Evolutionary conservation across 257 asterid species (phyloP).

Genomic region (Cynanchum wilfordii): DNA sequence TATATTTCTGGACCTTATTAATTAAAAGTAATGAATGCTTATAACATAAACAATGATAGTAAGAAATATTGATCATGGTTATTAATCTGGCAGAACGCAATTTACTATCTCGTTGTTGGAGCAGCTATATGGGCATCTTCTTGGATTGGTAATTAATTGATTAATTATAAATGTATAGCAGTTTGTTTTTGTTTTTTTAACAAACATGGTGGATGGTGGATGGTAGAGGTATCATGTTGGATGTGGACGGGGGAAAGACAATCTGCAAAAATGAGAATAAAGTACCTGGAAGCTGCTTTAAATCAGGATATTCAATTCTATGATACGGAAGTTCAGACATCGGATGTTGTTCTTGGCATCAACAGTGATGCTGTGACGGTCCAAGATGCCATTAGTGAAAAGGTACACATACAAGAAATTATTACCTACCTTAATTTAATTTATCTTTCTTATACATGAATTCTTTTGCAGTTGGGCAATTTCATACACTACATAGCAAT

Average conservation of each 20-base stretch:
- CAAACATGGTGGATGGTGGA: neutral
- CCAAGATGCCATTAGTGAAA: constrained; percentile 94
- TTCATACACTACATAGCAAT: constrained; percentile 95
- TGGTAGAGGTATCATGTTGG: constrained; percentile 93
- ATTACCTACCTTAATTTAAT: neutral
- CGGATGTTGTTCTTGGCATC: constrained; percentile 84
- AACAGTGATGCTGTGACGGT: constrained; percentile 86
- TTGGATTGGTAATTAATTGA: constrained; percentile 75
- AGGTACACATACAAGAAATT: constrained; percentile 33
- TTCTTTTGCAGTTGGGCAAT: constrained; percentile 68
- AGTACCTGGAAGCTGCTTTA: constrained; percentile 71
- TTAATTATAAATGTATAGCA: no score
- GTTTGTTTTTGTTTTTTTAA: no score
- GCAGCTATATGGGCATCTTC: constrained; percentile 99
- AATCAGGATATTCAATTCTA: constrained; percentile 81
- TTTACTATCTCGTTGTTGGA: constrained; percentile 94
- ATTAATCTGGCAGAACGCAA: constrained; percentile 58
- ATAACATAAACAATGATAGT: no score
- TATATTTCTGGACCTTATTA: no score
- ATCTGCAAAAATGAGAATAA: constrained; percentile 81
- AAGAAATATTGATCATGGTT: no score
- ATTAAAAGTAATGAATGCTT: no score
- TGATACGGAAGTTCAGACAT: constrained; percentile 80
- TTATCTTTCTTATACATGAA: no score
- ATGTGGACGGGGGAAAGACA: constrained; percentile 99